A percentile compares a stretch with the other conserved stretches of the same genome.
Conservation (phyloP, 2,329 filamentous ascomycete genomes). For the Aspergillus tamarii region DNA sequence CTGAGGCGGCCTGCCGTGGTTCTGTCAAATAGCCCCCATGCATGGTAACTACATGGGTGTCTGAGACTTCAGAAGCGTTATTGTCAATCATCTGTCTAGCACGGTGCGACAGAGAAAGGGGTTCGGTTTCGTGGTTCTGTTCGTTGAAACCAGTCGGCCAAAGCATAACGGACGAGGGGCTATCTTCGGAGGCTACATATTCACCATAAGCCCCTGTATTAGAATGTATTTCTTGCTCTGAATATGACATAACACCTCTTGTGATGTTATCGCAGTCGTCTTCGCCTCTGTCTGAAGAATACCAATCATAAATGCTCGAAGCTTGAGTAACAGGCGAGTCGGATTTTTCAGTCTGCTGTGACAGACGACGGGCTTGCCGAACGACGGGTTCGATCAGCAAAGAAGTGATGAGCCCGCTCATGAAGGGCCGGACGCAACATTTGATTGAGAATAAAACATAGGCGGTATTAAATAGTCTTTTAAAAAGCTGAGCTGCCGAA, state of each 20-base stretch:
- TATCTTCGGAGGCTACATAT: constrained; percentile 28
- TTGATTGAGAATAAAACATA: constrained; percentile 10
- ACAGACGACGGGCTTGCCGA: constrained; percentile 47
- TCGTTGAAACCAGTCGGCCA: constrained; percentile 20
- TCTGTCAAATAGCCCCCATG: background rate
- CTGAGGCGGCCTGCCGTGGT: background rate
- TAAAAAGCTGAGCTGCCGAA: background rate
- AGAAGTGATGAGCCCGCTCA: constrained; percentile 50
- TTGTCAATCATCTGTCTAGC: background rate
- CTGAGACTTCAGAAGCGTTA: background rate
- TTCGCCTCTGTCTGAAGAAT: constrained; percentile 21
- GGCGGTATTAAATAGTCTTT: background rate
- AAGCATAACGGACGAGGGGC: constrained; percentile 21
- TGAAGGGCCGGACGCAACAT: constrained; percentile 35
- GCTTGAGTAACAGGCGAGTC: constrained; percentile 26
- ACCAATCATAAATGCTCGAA: constrained; percentile 25
- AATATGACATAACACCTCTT: constrained; percentile 13
- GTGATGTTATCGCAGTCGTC: constrained; percentile 16
- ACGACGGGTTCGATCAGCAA: constrained; percentile 49
- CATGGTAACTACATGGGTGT: background rate
- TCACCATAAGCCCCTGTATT: constrained; percentile 15
- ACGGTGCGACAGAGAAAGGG: background rate
- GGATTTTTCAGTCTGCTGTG: constrained; percentile 25
- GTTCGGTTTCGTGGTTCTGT: constrained; percentile 10
- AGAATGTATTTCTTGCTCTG: constrained; percentile 16